Evolutionary conservation across 2,329 filamentous ascomycete species (phyloP).

Genomic region (Xylariaceae sp.): DNA sequence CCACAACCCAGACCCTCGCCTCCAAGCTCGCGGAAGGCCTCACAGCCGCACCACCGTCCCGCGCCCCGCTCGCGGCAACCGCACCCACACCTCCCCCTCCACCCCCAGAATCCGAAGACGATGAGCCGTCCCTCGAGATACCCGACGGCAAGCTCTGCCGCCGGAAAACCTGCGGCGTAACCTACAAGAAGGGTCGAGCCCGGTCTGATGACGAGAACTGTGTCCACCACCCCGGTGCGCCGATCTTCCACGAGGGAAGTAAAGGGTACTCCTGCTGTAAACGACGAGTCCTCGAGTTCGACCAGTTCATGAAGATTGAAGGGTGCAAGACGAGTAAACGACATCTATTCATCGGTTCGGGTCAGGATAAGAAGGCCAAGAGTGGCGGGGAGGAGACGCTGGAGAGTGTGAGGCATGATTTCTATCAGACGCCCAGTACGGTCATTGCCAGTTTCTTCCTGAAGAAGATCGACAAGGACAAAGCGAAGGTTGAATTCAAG

Average conservation of each 20-base stretch:
- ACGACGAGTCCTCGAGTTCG: conserved; percentile 89
- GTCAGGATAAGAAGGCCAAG: conserved; percentile 50
- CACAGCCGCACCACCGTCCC: conserved; percentile 33
- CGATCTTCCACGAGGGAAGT: conserved; percentile 96
- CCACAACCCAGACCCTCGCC: conserved; percentile 38
- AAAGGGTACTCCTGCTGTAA: conserved; percentile 99
- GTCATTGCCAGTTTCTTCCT: conserved; percentile 92
- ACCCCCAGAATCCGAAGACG: conserved; percentile 76
- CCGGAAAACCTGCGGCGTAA: conserved; percentile 67
- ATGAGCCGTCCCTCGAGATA: conserved; percentile 72
- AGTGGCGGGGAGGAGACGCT: conserved; percentile 65
- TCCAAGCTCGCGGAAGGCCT: conserved; percentile 41
- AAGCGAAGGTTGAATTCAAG: conserved; percentile 67
- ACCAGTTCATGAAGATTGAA: conserved; percentile 94
- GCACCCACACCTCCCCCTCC: conserved; percentile 54
- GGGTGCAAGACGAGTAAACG: conserved; percentile 79
- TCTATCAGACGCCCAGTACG: conserved; percentile 82
- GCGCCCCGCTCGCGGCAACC: conserved; percentile 41
- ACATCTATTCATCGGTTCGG: conserved; percentile 82
- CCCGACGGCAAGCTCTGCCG: conserved; percentile 73
- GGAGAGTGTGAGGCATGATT: conserved; percentile 79
- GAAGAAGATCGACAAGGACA: conserved; percentile 90
- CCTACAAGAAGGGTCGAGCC: conserved; percentile 57
- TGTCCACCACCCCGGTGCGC: conserved; percentile 81
- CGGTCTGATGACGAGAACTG: conserved; percentile 70